Evolutionary conservation across 1,284 basidiomycete species (phyloP), one percentile per base, ranked within the genome.

Genomic region (Porogramme epimiltina): DNA sequence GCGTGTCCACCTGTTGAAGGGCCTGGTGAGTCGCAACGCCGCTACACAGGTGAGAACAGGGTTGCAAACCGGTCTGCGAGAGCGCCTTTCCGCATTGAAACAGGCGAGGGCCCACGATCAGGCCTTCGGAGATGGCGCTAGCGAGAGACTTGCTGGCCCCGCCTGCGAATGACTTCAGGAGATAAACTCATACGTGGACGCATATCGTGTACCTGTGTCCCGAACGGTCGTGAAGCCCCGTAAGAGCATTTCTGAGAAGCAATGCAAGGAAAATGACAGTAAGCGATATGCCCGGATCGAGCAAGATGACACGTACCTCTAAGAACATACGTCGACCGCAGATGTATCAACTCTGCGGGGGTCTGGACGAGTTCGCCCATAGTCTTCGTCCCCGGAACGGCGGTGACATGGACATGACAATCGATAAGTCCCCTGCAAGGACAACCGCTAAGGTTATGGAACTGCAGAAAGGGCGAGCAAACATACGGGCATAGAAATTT

Each of bases 201-300:
- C 18, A 13, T 9, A 25, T 3, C 9, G 16, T 24, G 16, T 19
- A 53, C 76, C 77, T 10, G 70, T 72, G 55, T 80, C 78, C n/a
- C 78, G 69, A 16, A 78, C 74, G 3, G 76, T 77, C 0, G 77
- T 80, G 58, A 78, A 80, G 0, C 78, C 78, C 22, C 76, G 64
- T 13, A 66, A 48, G 2, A 79, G 69, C 76, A 79, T 79, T 51
- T 73, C 73, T 69, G 24, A n/a, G n/a, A n/a, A n/a, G n/a, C 28
- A 9, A 26, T 5, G 23, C 31, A 20, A 26, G 1, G 3, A n/a
- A 16, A 4, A 20, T 20, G n/a, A n/a, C n/a, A n/a, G 3, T 16
- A 22, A 47, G 16, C 24, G 19, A 8, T 24, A 3, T 2, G 5
- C 28, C 15, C 8, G 15, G 8, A 37, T 9, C 25, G 6, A n/a